Evolutionary conservation across 1,284 basidiomycete genomes (phyloP).

Genomic region (Afroboletus lepidellus): DNA sequence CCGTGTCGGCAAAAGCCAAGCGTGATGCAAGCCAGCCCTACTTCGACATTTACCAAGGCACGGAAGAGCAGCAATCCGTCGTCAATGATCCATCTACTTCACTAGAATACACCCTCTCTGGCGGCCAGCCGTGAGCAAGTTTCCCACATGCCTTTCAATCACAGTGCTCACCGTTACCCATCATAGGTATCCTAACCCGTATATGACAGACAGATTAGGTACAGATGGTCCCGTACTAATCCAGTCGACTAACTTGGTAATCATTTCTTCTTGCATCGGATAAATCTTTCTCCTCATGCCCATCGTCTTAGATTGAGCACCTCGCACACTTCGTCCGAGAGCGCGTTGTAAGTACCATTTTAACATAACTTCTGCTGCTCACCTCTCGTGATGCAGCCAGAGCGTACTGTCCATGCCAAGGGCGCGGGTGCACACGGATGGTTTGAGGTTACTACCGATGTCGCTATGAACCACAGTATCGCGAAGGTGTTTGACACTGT

Average conservation of each 20-base stretch:
- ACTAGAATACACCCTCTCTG: slow-evolving; percentile 19
- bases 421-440: slow-evolving; percentile 56
- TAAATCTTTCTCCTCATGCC: background rate
- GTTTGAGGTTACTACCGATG: slow-evolving; percentile 41
- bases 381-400: slow-evolving; percentile 23
- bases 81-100: slow-evolving; percentile 19
- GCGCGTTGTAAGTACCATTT: slow-evolving; percentile 33
- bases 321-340: slow-evolving; percentile 60
- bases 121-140: slow-evolving; percentile 17
- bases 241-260: slow-evolving; percentile 19
- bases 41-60: slow-evolving; percentile 22
- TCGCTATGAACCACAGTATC: slow-evolving; percentile 37
- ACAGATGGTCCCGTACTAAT: slow-evolving; percentile 19
- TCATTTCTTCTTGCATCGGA: background rate
- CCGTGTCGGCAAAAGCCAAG: slow-evolving; percentile 8
- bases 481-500: slow-evolving; percentile 21
- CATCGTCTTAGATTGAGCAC: background rate
- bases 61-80: slow-evolving; percentile 15
- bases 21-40: slow-evolving; percentile 13
- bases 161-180: background rate
- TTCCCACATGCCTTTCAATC: background rate
- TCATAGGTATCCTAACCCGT: slow-evolving; percentile 22
- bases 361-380: background rate
- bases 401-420: slow-evolving; percentile 44
- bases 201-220: slow-evolving; percentile 18